phyloP scores from a whole-genome alignment of 1,284 basidiomycete genomes.

The Cystobasidiaceae sp. region DNA sequence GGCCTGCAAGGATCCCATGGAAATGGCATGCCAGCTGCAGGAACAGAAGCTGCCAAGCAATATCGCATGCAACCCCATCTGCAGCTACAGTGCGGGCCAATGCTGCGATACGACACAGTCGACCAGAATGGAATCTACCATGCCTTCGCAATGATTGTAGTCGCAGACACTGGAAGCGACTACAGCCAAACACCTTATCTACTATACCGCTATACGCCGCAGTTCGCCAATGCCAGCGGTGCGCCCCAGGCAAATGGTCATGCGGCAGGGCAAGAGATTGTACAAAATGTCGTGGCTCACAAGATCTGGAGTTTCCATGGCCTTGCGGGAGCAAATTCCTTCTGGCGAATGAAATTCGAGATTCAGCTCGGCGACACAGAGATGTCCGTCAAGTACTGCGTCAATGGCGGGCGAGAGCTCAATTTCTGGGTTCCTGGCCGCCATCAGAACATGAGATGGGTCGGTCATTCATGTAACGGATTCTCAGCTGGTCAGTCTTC shows the following conservation, averaged over 20 bases:
- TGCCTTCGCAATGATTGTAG: constrained; percentile 53
- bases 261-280: not conserved
- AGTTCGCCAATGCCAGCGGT: too few species aligned
- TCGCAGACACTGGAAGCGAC: constrained; percentile 66
- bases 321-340: constrained; percentile 53
- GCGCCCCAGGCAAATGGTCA: not conserved
- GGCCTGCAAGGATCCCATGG: constrained; percentile 21
- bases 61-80: constrained; percentile 48
- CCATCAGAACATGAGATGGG: constrained; percentile 81
- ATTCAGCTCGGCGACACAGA: constrained; percentile 69
- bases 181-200: constrained; percentile 51
- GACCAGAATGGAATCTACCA: constrained; percentile 71
- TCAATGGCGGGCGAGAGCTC: constrained; percentile 61
- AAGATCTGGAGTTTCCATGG: constrained; percentile 76
- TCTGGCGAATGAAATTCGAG: constrained; percentile 89
- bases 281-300: constrained; percentile 54
- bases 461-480: constrained; percentile 59
- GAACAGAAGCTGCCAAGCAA: constrained; percentile 13
- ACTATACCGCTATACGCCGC: constrained; percentile 29
- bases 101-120: constrained; percentile 86
- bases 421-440: constrained; percentile 78
- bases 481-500: constrained; percentile 61
- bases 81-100: constrained; percentile 61
- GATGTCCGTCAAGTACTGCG: constrained; percentile 67
- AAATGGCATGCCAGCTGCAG: constrained; percentile 4